phyloP scores from a whole-genome alignment of 257 asterid species.

The Knoxia roxburghii region DNA sequence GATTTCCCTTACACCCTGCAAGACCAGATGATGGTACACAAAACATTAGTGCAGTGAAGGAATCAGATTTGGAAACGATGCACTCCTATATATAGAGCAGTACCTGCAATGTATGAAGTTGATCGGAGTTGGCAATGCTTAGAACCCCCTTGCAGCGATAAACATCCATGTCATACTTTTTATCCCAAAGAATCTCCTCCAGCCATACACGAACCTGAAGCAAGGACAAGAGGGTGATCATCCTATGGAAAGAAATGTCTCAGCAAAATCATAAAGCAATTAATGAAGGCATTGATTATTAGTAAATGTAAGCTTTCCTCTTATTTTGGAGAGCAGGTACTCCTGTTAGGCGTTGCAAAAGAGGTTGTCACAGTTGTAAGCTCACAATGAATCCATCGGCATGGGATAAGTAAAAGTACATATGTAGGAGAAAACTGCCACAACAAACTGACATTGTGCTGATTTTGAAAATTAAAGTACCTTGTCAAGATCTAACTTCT shows the following conservation, averaged over 20 bases:
- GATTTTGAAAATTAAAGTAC: conserved; percentile 30
- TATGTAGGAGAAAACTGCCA: too few relatives aligned
- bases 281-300: neutral
- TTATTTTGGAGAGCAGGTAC: neutral
- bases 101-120: conserved; percentile 86
- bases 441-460: neutral
- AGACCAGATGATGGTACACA: neutral
- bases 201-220: conserved; percentile 66
- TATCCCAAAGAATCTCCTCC: conserved; percentile 95
- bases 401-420: neutral
- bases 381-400: neutral
- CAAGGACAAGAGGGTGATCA: neutral
- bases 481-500: conserved; percentile 71
- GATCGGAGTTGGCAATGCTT: conserved; percentile 54
- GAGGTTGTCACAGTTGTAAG: neutral
- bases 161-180: conserved; percentile 81
- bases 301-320: neutral
- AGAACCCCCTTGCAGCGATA: conserved; percentile 92
- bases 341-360: neutral
- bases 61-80: neutral
- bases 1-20: conserved; percentile 91
- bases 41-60: conserved; percentile 3
- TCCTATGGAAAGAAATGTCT: neutral
- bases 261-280: neutral
- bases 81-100: neutral